Base-by-base conservation (phyloP, 192 early-diverging fungal species). In the Mortierella alpina region DNA sequence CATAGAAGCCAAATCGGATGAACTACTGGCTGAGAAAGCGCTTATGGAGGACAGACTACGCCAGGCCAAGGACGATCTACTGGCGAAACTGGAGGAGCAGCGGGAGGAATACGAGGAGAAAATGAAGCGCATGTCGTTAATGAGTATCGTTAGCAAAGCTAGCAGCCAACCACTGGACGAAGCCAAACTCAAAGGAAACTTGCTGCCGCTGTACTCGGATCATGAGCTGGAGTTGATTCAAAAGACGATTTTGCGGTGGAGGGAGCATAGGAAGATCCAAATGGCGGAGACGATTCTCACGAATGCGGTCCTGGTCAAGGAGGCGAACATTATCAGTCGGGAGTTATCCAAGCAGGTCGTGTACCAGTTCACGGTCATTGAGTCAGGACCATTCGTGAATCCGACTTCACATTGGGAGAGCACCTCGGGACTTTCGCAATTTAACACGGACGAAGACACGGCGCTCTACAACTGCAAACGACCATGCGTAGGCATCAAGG, bases 251-350 rank as follows among this genome's bases (percentile, higher is more conserved):
- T 40, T 41, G 3, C 66, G 67, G 23, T 90, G 89, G 89, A 85
- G 82, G 66, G 61, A 82, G 41, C 76, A 87, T 66, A 84, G 91
- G 63, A 83, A 85, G 39, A 88, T 94, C 13, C 81, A 78, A 15
- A 91, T 93, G 68, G 93, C 91, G 23, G 90, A 92, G 59, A 85
- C 80, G 9, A 90, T 94, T 65, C 78, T 94, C 57, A 91, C 84
- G 22, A 91, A 92, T 63, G 91, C 92, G 0, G 84, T 93, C 13
- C 73, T 92, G 63, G 68, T 98, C 59, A 97, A 97, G 71, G 94
- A 97, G 70, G 96, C 95, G 51, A 98, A 97, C 66, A 88, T 97
- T 10, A 96, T 96, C 39, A 87, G 92, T 64, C 89, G 90, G 56
- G 95, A 98, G 70, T 82, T 97, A n/a, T 86, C 83, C 7, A 95